Percentiles rank a stretch among this genome's conserved stretches.
These are phyloP conservation scores for Eurotiales sp. DNA, from an alignment of 2,329 filamentous ascomycete species.

Conservation along the genomic window DNA sequence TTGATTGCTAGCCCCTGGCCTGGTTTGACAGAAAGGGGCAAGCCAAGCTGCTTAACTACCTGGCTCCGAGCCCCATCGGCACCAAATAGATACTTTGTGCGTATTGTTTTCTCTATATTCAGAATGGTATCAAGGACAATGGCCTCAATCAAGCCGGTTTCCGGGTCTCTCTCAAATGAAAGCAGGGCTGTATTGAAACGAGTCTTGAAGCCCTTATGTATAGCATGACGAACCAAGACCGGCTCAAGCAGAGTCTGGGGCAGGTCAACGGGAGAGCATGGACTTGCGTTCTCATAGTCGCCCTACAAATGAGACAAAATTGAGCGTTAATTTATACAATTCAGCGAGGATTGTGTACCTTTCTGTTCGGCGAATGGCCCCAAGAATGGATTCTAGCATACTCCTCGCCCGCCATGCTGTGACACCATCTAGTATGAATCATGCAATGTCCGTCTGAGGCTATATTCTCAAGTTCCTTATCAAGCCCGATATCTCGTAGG, in stretches of 20 bases:
- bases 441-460: constrained; percentile 42
- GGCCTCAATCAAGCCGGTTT: constrained; percentile 23
- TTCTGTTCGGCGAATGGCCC: constrained; percentile 47
- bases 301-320: constrained; percentile 31
- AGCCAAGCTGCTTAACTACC: constrained; percentile 44
- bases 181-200: constrained; percentile 44
- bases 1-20: constrained; percentile 44
- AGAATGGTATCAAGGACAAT: constrained; percentile 38
- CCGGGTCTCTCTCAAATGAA: constrained; percentile 26
- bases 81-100: constrained; percentile 57
- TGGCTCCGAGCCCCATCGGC: constrained; percentile 52
- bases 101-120: constrained; percentile 41
- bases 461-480: constrained; percentile 38
- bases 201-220: constrained; percentile 47
- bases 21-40: constrained; percentile 45
- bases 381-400: constrained; percentile 51
- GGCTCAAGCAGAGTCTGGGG: constrained; percentile 51
- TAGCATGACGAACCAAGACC: constrained; percentile 42
- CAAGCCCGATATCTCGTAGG: constrained; percentile 51
- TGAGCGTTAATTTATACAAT: no score
- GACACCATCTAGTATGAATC: constrained; percentile 49
- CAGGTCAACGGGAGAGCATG: constrained; percentile 42
- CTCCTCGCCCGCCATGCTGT: constrained; percentile 52
- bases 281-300: constrained; percentile 42
- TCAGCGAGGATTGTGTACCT: no score